Evolutionary conservation across 768 basidiomycete species (phyloP), one percentile per base, ranked within the genome.

Genomic region (Suillus decipiens): DNA sequence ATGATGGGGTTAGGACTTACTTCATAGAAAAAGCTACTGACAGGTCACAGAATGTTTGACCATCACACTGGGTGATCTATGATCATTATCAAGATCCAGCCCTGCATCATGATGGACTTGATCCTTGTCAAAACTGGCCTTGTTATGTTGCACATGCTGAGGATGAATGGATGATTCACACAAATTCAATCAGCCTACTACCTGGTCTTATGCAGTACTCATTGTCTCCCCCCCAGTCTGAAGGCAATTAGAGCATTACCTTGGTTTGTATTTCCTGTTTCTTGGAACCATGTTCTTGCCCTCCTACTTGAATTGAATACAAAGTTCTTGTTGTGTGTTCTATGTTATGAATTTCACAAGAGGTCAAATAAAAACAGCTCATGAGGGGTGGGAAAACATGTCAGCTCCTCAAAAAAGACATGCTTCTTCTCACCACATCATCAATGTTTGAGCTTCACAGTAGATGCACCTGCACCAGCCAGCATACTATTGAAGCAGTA

Each of bases 331-430:
- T 45, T 45, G 43, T 45, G 43, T 45, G 43, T 45, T 45, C 43
- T 45, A 45, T 45, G 43, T 45, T 45, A 45, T 45, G 43, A 45
- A 45, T 45, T 45, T 45, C 43, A 45, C 43, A 45, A 45, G n/a
- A 45, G 43, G 43, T 45, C 43, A 45, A 45, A 45, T 45, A 45
- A 45, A 45, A 45, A 45, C 1, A n/a, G n/a, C 43, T 45, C 43
- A 10, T 10, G 10, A 45, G 43, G 43, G n/a, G 43, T 10, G n/a
- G 43, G 43, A 45, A 45, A 45, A 45, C 43, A 45, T 45, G 43
- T 45, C n/a, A 45, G 43, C 43, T 45, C 43, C 43, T 45, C 10
- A n/a, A 45, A 45, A 45, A 0, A 45, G 43, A n/a, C n/a, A n/a
- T 1, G n/a, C 45, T n/a, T n/a, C n/a, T n/a, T n/a, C n/a, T n/a